Conservation (phyloP, 768 basidiomycete genomes). For the Panus rudis region DNA sequence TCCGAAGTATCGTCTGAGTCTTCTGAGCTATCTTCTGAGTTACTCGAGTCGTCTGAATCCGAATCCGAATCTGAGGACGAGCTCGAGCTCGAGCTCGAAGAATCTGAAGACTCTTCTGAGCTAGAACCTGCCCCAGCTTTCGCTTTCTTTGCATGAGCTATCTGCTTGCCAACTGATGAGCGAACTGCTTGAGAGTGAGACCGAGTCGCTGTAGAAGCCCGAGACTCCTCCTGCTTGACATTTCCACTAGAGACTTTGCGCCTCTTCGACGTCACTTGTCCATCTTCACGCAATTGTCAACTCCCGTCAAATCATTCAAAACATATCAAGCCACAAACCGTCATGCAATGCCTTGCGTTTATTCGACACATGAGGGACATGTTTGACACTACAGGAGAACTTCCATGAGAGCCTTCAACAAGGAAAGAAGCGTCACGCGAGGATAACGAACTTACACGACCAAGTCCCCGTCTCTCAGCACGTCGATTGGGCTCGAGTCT, state of each 20-base stretch:
- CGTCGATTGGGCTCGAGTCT: slow-evolving; percentile 20
- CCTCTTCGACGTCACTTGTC: not conserved
- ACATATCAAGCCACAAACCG: not conserved
- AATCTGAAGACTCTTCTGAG: not conserved
- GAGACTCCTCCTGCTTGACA: not conserved
- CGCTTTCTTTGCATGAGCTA: too few relatives aligned
- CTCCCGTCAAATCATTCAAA: not conserved
- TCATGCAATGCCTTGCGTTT: slow-evolving; percentile 15
- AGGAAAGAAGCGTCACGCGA: not conserved
- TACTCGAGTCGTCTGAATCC: not conserved
- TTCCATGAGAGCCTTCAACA: slow-evolving; percentile 16
- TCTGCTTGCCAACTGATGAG: too few relatives aligned
- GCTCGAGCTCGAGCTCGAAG: slow-evolving; percentile 4
- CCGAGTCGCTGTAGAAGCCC: not conserved
- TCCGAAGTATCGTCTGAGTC: too few relatives aligned
- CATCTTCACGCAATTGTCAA: not conserved
- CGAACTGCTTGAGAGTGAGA: not conserved
- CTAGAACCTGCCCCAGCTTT: not conserved
- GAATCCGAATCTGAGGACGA: slow-evolving; percentile 10
- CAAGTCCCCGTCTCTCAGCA: slow-evolving; percentile 24
- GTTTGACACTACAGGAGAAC: slow-evolving; percentile 15
- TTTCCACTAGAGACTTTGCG: not conserved
- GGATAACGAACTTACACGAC: slow-evolving; percentile 17
- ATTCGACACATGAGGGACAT: not conserved
- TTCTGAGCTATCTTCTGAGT: too few relatives aligned